Conservation (phyloP, 177 flowering plant genomes). For the Vitis hybrid region DNA sequence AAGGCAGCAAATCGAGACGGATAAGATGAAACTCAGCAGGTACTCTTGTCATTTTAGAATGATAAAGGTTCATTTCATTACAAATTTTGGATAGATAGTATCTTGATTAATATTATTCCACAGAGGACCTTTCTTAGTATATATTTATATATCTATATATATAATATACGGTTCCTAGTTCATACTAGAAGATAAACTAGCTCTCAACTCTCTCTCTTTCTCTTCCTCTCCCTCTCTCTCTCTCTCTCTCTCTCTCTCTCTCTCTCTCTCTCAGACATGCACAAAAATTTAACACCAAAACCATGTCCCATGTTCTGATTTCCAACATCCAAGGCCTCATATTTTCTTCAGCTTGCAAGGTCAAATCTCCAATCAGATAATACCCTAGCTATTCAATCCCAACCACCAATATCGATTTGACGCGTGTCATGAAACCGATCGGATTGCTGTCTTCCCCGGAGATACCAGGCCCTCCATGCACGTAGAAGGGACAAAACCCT, state of each 20-base stretch:
- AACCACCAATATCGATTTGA: conserved; percentile 26
- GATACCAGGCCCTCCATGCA: conserved; percentile 25
- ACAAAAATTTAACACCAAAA: conserved; percentile 7
- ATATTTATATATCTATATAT: conserved; percentile 11
- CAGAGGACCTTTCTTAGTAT: neutral
- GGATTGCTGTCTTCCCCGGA: neutral
- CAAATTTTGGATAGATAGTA: neutral
- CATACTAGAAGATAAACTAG: conserved; percentile 13
- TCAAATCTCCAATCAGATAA: conserved; percentile 25
- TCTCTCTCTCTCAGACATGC: neutral
- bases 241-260: conserved; percentile 12
- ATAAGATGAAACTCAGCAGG: neutral
- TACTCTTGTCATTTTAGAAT: neutral
- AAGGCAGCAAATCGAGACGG: neutral
- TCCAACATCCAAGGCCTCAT: conserved; percentile 8
- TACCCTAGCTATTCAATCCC: conserved; percentile 39
- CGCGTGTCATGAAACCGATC: conserved; percentile 26
- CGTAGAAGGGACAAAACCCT: conserved; percentile 18
- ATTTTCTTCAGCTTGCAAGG: conserved; percentile 7
- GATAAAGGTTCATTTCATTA: neutral
- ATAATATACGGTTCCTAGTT: neutral
- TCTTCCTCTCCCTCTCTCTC: conserved; percentile 14
- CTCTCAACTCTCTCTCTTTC: conserved; percentile 14
- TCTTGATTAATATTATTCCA: neutral
- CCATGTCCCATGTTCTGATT: neutral